Percentiles rank a stretch among this genome's conserved stretches.
Evolutionary conservation across 2,329 filamentous ascomycete species (phyloP).

Genomic region (Colletotrichum cereale): DNA sequence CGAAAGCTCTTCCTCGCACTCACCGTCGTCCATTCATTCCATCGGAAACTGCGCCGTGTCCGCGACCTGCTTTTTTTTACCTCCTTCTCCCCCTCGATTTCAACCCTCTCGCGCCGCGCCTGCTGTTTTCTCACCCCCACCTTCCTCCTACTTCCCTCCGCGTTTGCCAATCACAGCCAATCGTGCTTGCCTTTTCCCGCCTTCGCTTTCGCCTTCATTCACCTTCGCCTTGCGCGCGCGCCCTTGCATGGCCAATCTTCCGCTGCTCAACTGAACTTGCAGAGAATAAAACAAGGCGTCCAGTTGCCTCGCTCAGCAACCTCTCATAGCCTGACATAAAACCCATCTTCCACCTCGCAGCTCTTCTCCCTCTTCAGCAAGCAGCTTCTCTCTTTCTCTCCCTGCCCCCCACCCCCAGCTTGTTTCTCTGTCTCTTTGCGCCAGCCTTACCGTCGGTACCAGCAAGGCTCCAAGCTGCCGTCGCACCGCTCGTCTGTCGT

Average conservation of each 20-base stretch:
- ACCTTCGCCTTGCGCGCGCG: neutral
- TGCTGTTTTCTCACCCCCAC: conserved; percentile 25
- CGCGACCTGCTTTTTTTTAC: conserved; percentile 15
- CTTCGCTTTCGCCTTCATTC: conserved; percentile 15
- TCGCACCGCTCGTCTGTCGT: conserved; percentile 6
- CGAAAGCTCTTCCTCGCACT: conserved; percentile 6
- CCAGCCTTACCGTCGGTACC: conserved; percentile 20
- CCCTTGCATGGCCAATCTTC: conserved; percentile 10
- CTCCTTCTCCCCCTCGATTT: neutral
- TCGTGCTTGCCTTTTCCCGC: conserved; percentile 1
- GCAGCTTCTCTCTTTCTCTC: neutral
- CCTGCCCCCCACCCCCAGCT: neutral
- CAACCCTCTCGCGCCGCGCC: conserved; percentile 9
- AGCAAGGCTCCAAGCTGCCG: conserved; percentile 7
- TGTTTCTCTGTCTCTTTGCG: conserved; percentile 21
- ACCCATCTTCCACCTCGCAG: conserved; percentile 17
- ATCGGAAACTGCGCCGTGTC: conserved; percentile 26
- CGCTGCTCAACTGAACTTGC: conserved; percentile 20
- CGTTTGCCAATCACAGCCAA: conserved; percentile 22
- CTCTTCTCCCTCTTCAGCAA: neutral
- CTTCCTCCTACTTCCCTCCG: conserved; percentile 15
- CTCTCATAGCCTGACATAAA: conserved; percentile 29
- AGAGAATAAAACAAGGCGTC: conserved; percentile 37
- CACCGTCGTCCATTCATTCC: neutral
- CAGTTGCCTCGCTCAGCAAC: conserved; percentile 23